A percentile compares a stretch with the other conserved stretches of the same genome.
phyloP scores from a whole-genome alignment of 352 stramenopile species.

The Phytophthora tubulina region DNA sequence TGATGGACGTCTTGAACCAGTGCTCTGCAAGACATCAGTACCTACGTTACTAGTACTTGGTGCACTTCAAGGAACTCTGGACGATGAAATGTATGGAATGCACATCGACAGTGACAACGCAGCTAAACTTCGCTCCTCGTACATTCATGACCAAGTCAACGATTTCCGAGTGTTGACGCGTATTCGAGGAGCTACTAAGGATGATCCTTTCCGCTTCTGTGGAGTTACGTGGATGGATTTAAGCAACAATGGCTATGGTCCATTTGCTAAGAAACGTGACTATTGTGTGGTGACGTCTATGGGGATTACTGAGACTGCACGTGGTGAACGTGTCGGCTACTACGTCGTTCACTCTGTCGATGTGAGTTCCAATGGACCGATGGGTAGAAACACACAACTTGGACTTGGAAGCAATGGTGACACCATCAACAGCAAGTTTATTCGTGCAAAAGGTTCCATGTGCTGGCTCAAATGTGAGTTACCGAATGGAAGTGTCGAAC shows the following conservation, averaged over 20 bases:
- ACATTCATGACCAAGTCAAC: conserved; percentile 53
- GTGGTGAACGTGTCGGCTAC: conserved; percentile 50
- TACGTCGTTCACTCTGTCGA: conserved; percentile 55
- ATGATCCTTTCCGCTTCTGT: conserved; percentile 51
- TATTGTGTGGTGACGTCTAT: conserved; percentile 47
- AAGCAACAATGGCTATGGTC: conserved; percentile 31
- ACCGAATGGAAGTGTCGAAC: conserved; percentile 41
- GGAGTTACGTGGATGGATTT: conserved; percentile 52
- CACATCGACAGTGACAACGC: conserved; percentile 41
- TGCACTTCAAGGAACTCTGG: conserved; percentile 57
- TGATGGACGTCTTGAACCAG: conserved; percentile 27
- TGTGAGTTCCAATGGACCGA: conserved; percentile 30
- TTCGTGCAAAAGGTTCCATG: conserved; percentile 47
- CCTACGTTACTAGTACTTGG: conserved; percentile 48
- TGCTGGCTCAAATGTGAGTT: conserved; percentile 57
- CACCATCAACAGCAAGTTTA: conserved; percentile 19
- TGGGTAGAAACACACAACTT: conserved; percentile 32
- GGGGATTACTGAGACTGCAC: conserved; percentile 33
- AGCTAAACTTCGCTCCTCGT: conserved; percentile 48
- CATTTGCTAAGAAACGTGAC: conserved; percentile 44
- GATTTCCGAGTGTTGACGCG: conserved; percentile 50
- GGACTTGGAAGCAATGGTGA: conserved; percentile 7
- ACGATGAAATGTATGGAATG: conserved; percentile 69
- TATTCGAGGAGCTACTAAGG: conserved; percentile 36
- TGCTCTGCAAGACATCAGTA: conserved; percentile 36